Percentiles rank a stretch among this genome's conserved stretches.
Conservation (phyloP, 2,329 filamentous ascomycete genomes). For the Fusarium sp. region DNA sequence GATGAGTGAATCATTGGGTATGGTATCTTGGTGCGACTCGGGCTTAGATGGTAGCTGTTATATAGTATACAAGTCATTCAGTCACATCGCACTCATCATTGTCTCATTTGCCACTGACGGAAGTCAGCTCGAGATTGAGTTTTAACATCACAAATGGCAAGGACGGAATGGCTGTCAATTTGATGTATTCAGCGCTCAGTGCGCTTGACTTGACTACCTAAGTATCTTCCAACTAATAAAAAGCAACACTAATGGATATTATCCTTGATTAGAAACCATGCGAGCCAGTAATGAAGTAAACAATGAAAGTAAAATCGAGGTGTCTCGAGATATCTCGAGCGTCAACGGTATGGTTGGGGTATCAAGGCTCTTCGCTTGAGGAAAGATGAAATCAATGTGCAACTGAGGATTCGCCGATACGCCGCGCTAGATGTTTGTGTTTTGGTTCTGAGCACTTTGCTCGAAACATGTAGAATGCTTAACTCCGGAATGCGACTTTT, state of each 20-base stretch:
- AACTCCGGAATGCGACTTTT: constrained; percentile 22
- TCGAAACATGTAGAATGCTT: constrained; percentile 8
- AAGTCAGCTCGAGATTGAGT: background rate
- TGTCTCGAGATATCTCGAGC: constrained; percentile 18
- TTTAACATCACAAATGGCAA: background rate
- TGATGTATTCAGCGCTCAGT: constrained; percentile 8
- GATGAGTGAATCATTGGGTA: constrained; percentile 4
- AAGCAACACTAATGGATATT: constrained; percentile 4
- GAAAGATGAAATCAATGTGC: constrained; percentile 10
- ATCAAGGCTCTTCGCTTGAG: constrained; percentile 12
- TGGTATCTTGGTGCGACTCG: constrained; percentile 16
- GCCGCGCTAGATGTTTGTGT: constrained; percentile 33
- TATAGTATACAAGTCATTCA: constrained; percentile 23
- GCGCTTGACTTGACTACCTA: constrained; percentile 19
- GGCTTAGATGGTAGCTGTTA: constrained; percentile 24
- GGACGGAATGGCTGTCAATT: background rate
- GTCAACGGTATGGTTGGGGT: constrained; percentile 2
- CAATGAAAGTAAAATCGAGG: constrained; percentile 22
- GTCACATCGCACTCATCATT: background rate
- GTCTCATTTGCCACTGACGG: background rate
- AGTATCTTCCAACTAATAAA: constrained; percentile 13
- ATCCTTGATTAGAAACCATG: constrained; percentile 7
- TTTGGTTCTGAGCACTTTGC: background rate
- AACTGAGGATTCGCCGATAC: constrained; percentile 23
- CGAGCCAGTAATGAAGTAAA: background rate